Conservation (phyloP, 2,329 filamentous ascomycete genomes). For the Fusarium sp. region DNA sequence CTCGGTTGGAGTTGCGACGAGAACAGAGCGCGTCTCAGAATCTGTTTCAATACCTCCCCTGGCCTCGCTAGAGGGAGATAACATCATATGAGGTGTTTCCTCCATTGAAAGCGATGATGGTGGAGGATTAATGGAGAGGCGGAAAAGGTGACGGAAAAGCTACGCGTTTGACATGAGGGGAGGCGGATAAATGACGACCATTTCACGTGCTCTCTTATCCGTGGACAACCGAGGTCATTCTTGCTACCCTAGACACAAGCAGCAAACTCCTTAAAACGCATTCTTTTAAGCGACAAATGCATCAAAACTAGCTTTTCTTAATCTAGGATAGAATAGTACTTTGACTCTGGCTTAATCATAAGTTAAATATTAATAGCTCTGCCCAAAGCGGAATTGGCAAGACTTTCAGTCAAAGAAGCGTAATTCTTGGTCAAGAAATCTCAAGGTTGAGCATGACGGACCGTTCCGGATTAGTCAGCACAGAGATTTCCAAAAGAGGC, state of each 20-base stretch:
- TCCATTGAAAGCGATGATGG: not conserved
- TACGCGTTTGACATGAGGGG: not conserved
- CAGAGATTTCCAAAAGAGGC: too few relatives aligned
- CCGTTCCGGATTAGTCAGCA: too few relatives aligned
- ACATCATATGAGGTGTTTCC: not conserved
- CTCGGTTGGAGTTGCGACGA: not conserved
- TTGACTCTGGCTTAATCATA: too few relatives aligned
- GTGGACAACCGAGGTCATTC: not conserved
- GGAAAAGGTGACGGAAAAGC: constrained; percentile 3
- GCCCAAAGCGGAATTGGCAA: too few relatives aligned
- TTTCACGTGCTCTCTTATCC: not conserved
- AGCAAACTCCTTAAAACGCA: too few relatives aligned
- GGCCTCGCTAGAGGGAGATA: not conserved
- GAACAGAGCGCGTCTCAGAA: not conserved
- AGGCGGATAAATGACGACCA: not conserved
- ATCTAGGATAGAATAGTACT: too few relatives aligned
- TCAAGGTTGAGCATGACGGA: too few relatives aligned
- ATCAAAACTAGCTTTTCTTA: too few relatives aligned
- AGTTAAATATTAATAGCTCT: too few relatives aligned
- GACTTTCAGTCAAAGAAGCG: too few relatives aligned
- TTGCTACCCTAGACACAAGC: not conserved
- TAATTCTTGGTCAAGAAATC: too few relatives aligned
- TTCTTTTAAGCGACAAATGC: too few relatives aligned
- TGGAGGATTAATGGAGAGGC: not conserved
- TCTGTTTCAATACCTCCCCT: not conserved